Evolutionary conservation across 1,284 basidiomycete species (phyloP), one percentile per base, ranked within the genome.

Genomic region (Lentinus polychrous): DNA sequence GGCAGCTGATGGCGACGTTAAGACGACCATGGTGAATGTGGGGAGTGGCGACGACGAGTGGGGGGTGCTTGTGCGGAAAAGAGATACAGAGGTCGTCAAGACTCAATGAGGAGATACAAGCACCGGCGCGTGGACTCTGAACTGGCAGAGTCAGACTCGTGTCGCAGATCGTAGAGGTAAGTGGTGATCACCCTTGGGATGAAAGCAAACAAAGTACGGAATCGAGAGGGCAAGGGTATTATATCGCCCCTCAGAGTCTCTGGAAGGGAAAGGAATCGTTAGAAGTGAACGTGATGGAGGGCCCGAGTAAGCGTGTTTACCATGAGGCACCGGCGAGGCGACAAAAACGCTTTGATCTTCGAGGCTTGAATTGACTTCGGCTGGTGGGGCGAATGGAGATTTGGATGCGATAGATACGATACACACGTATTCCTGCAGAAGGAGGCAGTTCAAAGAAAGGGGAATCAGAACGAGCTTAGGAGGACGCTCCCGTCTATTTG

Each of bases 1-100:
- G 56, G 67, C 67, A 52, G 70, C 63, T 54, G 71, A 61, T 52
- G 60, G 59, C 67, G 65, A 56, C 70, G 69, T 67, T 4, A 33
- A 24, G 76, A 74, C 61, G 71, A 72, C 58, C 73, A 82, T 82
- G 54, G 63, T 55, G 58, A 23, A 40, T 20, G 20, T 27, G 27
- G 27, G 27, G 27, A 27, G 27, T 27, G n/a, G n/a, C 39, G 39
- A 40, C 39, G 39, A 40, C 39, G 39, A 40, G 39, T 27, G 27
- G 39, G 17, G 22, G 20, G 20, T 17, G 39, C 39, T 40, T 40
- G 37, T 17, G 35, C 35, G 12, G 27, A 37, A 14, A 37, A 12
- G 18, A 37, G 35, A 40, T 40, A 40, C 22, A 40, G 39, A 37
- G 39, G 48, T 49, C 42, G 42, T 45, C 42, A 45, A 45, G 44